phyloP scores from a whole-genome alignment of 345 rosid species.

The Linum tenue region DNA sequence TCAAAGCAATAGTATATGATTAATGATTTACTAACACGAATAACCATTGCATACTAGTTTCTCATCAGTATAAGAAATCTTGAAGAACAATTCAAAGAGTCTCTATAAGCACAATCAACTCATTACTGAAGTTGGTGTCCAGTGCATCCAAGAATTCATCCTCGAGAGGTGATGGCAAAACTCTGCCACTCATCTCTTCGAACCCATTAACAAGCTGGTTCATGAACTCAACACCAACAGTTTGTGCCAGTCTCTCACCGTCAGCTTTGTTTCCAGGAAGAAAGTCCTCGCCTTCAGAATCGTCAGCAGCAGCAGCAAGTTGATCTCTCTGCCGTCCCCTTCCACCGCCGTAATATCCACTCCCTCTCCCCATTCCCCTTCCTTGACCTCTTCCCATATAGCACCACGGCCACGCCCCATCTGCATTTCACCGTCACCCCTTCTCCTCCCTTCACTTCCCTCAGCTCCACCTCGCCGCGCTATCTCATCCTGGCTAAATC shows the following conservation, averaged over 20 bases:
- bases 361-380: conserved; percentile 20
- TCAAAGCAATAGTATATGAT: neutral
- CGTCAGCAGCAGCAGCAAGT: conserved; percentile 13
- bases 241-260: conserved; percentile 61
- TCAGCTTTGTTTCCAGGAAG: conserved; percentile 42
- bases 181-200: conserved; percentile 39
- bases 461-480: neutral
- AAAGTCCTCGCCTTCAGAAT: conserved; percentile 24
- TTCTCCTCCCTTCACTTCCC: conserved; percentile 19
- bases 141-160: conserved; percentile 50
- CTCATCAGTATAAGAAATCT: no score
- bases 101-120: neutral
- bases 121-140: conserved; percentile 51
- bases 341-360: conserved; percentile 16
- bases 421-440: conserved; percentile 3
- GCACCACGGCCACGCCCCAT: no score
- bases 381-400: conserved; percentile 16
- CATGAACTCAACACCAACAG: conserved; percentile 57
- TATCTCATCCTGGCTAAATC: conserved; percentile 8
- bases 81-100: neutral
- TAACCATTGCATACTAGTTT: no score
- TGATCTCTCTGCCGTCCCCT: conserved; percentile 31
- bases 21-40: neutral
- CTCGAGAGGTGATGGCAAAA: conserved; percentile 53
- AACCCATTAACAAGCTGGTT: conserved; percentile 46